A percentile compares a stretch with the other conserved stretches of the same genome.
phyloP scores from a whole-genome alignment of 768 basidiomycete species.

The Amanita muscaria region DNA sequence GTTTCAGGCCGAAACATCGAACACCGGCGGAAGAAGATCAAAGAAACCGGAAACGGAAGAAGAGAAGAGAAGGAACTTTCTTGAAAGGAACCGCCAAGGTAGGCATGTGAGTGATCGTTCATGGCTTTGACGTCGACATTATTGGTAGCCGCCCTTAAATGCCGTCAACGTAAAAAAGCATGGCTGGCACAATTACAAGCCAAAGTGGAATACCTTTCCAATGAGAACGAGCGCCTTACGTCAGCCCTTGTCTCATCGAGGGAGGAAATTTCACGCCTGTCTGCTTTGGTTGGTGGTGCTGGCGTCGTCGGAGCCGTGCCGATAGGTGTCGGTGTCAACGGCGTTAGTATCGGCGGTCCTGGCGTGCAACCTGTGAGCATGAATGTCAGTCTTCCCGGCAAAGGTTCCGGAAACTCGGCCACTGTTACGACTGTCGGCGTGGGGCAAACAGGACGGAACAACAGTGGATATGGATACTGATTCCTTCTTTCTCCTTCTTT shows the following conservation, averaged over 20 bases:
- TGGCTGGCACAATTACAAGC: conserved; percentile 91
- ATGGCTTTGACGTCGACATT: neutral
- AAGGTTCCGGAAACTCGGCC: conserved; percentile 19
- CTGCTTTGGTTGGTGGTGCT: conserved; percentile 59
- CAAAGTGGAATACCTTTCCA: conserved; percentile 85
- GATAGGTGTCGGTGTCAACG: conserved; percentile 16
- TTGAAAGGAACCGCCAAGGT: conserved; percentile 98
- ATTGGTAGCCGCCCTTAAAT: conserved; percentile 84
- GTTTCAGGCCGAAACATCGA: conserved; percentile 11
- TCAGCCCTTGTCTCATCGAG: conserved; percentile 78
- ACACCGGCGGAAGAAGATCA: conserved; percentile 17
- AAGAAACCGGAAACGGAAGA: conserved; percentile 96
- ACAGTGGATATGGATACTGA: conserved; percentile 35
- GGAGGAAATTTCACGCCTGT: conserved; percentile 85
- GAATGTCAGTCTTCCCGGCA: conserved; percentile 30
- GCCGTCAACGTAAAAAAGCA: conserved; percentile 97
- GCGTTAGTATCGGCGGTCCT: conserved; percentile 20
- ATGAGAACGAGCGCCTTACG: conserved; percentile 92
- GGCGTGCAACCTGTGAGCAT: conserved; percentile 36
- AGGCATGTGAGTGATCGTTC: conserved; percentile 11
- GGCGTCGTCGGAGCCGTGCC: conserved; percentile 39
- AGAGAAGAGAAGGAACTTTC: conserved; percentile 93
- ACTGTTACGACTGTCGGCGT: conserved; percentile 16
- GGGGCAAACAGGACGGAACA: conserved; percentile 23
- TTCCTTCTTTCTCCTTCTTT: conserved; percentile 9